A percentile compares a stretch with the other conserved stretches of the same genome.
These are phyloP conservation scores for Trichoderma pleuroti DNA, from an alignment of 2,329 filamentous ascomycete species.

Conservation along the genomic window DNA sequence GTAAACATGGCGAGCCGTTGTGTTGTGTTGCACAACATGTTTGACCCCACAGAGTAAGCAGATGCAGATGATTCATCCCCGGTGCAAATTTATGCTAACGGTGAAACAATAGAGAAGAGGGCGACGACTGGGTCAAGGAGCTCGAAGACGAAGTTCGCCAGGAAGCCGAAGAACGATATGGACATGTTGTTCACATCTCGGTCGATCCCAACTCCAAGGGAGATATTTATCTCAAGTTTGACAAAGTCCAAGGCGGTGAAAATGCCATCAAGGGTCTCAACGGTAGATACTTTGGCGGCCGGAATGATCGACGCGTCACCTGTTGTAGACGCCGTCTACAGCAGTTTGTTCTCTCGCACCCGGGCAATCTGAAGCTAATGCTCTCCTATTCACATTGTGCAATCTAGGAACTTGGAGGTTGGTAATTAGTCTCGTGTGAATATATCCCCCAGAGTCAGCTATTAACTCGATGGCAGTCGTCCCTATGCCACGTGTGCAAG, in stretches of 20 bases:
- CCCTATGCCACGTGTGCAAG: slow-evolving; percentile 2
- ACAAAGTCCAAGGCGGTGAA: slow-evolving; percentile 89
- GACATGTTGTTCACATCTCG: slow-evolving; percentile 94
- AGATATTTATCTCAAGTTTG: slow-evolving; percentile 98
- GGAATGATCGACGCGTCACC: slow-evolving; percentile 90
- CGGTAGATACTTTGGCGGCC: slow-evolving; percentile 89
- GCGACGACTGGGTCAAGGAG: slow-evolving; percentile 85
- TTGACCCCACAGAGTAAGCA: slow-evolving; percentile 84
- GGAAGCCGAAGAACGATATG: slow-evolving; percentile 94
- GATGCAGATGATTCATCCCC: slow-evolving; percentile 36
- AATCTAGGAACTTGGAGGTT: slow-evolving; percentile 49
- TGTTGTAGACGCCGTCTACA: slow-evolving; percentile 98
- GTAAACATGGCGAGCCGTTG: slow-evolving; percentile 92
- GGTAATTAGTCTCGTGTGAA: slow-evolving; percentile 24
- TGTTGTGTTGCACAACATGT: slow-evolving; percentile 93
- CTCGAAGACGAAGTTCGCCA: slow-evolving; percentile 88
- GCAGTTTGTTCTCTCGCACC: slow-evolving; percentile 86
- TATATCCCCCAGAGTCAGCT: neutral
- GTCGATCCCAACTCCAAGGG: slow-evolving; percentile 90
- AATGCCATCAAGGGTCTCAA: slow-evolving; percentile 98
- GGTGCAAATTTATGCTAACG: slow-evolving; percentile 32
- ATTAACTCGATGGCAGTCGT: neutral
- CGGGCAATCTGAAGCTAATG: slow-evolving; percentile 72
- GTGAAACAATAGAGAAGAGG: slow-evolving; percentile 65
- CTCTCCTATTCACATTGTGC: slow-evolving; percentile 40